These are phyloP conservation scores for Sordariomycetes sp. DNA, from an alignment of 2,329 filamentous ascomycete species.

Conservation along the genomic window DNA sequence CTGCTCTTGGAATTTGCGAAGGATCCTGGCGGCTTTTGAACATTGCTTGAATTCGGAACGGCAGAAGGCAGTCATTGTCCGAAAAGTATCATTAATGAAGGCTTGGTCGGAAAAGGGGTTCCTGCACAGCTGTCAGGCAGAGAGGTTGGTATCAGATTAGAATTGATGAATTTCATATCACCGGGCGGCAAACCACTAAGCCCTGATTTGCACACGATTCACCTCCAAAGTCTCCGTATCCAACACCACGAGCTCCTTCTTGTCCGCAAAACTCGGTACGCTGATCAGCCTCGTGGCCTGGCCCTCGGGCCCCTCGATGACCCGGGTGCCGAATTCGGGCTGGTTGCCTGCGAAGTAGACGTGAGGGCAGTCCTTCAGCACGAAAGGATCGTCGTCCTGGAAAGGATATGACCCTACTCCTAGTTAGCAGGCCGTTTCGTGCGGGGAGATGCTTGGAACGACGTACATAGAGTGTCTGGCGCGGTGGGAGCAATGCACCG, in stretches of 20 bases:
- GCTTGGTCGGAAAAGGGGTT: too few relatives aligned
- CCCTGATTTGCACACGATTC: conserved; percentile 53
- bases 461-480: conserved; percentile 86
- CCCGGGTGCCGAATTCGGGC: conserved; percentile 62
- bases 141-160: too few relatives aligned
- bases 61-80: too few relatives aligned
- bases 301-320: conserved; percentile 57
- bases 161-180: too few relatives aligned
- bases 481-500: conserved; percentile 85
- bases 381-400: conserved; percentile 85
- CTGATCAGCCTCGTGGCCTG: conserved; percentile 71
- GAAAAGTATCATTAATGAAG: too few relatives aligned
- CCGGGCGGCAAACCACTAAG: too few relatives aligned
- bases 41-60: too few relatives aligned
- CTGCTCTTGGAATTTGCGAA: too few relatives aligned
- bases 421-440: not conserved
- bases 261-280: conserved; percentile 72
- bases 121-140: too few relatives aligned
- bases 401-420: conserved; percentile 83
- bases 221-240: conserved; percentile 80
- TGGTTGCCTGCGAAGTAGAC: conserved; percentile 87
- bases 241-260: conserved; percentile 71
- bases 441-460: not conserved
- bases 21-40: too few relatives aligned
- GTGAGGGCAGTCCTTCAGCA: conserved; percentile 78